Conservation (phyloP, 495 filamentous ascomycete species). For the Aspergillus leporis region DNA sequence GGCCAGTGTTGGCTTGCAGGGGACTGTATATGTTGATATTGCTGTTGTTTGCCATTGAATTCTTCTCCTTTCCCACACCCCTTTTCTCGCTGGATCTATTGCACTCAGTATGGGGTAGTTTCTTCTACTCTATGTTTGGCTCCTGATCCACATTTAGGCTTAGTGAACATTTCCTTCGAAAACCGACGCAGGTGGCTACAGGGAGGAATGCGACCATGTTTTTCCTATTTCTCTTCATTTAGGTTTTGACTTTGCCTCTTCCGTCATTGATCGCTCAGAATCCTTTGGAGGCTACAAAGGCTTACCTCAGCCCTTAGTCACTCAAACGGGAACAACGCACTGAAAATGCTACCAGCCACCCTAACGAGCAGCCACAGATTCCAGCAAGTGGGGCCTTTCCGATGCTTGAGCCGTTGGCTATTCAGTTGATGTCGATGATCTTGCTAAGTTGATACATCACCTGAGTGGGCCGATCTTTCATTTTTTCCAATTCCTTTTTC, state of each 20-base stretch:
- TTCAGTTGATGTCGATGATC: slow-evolving; percentile 24
- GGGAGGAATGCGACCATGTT: not conserved
- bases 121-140: not conserved
- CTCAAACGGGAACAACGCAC: slow-evolving; percentile 2
- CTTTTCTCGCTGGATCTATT: slow-evolving; percentile 24
- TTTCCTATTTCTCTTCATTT: slow-evolving; percentile 4
- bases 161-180: not conserved
- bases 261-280: slow-evolving; percentile 32
- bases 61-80: slow-evolving; percentile 12
- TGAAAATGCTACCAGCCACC: slow-evolving; percentile 11
- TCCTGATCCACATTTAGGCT: not conserved
- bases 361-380: slow-evolving; percentile 19
- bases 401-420: slow-evolving; percentile 30
- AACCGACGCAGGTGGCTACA: not conserved
- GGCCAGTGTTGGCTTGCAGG: slow-evolving; percentile 19
- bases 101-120: not conserved
- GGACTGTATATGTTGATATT: slow-evolving; percentile 11
- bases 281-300: slow-evolving; percentile 8
- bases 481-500: slow-evolving; percentile 2
- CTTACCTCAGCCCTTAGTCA: slow-evolving; percentile 14
- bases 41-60: slow-evolving; percentile 6
- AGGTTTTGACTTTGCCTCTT: slow-evolving; percentile 32
- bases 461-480: slow-evolving; percentile 24
- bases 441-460: slow-evolving; percentile 32
- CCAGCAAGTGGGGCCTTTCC: slow-evolving; percentile 23